Evolutionary conservation across 345 rosid species (phyloP), one percentile per base, ranked within the genome.

Genomic region (Gossypium australe): DNA sequence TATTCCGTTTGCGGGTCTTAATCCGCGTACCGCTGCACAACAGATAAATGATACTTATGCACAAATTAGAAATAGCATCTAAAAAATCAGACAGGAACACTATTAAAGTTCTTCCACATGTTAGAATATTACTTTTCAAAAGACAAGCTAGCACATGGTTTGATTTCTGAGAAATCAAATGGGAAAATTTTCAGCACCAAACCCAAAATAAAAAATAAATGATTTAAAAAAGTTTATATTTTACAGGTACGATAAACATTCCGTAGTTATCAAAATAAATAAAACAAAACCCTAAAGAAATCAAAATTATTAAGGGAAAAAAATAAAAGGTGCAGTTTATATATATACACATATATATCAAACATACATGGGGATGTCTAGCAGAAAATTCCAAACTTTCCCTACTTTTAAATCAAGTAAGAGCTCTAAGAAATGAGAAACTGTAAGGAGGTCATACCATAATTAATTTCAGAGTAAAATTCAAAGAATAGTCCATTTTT

Each of bases 1-100:
- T 95, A 78, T 95, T 95, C 90, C 98, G 90, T 86, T 95, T 95
- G 97, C 98, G 97, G 98, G 98, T 86, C 98, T 95, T 95, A 93
- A 95, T 95, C 98, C 98, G 98, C 97, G 97, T 89, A 76, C 99
- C 98, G 80, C 98, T 93, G 84, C 64, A 72, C 56, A 80, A 49
- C 9, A 81, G 18, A 73, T 16, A 72, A 34, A 71, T 9, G 12
- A 69, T 60, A 62, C 27, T 18, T 49, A 38, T 7, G 24, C 13
- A 34, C 11, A 70, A 44, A 24, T 25, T 14, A 45, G 13, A 14
- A 52, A 57, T 29, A 44, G 41, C 27, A 29, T 27, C 41, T 5
- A 58, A 17, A 59, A 52, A 64, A 58, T 12, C 57, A 48, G 3
- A 53, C 12, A 38, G 14, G 29, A 2, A 4, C 14, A 7, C 17